Conservation (phyloP, 306 rosid genomes). For the Nissolia schottii region DNA sequence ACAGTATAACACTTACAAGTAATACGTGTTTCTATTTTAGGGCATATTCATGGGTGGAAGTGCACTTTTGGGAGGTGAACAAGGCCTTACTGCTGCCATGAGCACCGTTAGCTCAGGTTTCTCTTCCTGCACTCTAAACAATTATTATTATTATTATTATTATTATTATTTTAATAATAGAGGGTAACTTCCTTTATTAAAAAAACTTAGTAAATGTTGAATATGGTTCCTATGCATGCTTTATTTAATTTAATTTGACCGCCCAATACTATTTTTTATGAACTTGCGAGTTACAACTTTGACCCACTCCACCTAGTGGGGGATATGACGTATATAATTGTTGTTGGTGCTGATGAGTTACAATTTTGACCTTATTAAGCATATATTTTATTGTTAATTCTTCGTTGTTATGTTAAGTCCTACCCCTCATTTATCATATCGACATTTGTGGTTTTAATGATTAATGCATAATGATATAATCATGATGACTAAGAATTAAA, state of each 20-base stretch:
- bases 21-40: conserved; percentile 36
- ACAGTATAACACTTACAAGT: not conserved
- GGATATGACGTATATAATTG: no score
- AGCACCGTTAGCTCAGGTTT: conserved; percentile 66
- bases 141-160: not conserved
- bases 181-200: not conserved
- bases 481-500: no score
- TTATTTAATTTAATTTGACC: not conserved
- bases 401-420: not conserved
- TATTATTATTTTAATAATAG: not conserved
- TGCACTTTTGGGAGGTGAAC: conserved; percentile 66
- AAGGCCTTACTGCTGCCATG: conserved; percentile 58
- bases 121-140: not conserved
- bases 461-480: no score
- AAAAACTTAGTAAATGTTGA: not conserved
- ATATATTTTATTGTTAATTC: no score
- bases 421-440: no score
- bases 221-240: not conserved
- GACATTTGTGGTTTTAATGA: no score
- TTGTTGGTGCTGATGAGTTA: no score
- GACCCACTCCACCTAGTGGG: no score
- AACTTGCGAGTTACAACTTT: not conserved
- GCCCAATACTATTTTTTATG: not conserved
- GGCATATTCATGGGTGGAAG: conserved; percentile 55
- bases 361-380: not conserved